Conservation (phyloP, 2,329 filamentous ascomycete species). For the Trichoderma lentiforme region DNA sequence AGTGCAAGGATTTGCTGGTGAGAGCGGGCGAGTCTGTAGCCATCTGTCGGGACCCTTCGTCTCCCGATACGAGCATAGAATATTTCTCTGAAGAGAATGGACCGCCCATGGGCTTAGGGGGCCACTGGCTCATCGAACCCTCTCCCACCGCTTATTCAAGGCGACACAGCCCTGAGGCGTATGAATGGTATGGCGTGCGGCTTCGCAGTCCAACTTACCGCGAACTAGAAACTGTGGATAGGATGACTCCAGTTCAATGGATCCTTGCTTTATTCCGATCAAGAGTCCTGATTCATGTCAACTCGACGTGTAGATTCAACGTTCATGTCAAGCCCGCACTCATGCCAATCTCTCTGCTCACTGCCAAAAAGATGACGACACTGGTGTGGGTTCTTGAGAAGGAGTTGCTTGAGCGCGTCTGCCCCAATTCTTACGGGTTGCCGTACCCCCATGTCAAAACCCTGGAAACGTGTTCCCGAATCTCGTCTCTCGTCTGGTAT, state of each 20-base stretch:
- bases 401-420: constrained; percentile 10
- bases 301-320: constrained; percentile 26
- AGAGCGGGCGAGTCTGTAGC: constrained; percentile 2
- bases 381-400: constrained; percentile 21
- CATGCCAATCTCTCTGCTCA: not conserved
- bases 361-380: constrained; percentile 19
- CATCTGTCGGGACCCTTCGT: constrained; percentile 12
- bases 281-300: constrained; percentile 24
- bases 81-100: not conserved
- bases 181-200: constrained; percentile 28
- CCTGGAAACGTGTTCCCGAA: not conserved
- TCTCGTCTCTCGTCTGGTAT: not conserved
- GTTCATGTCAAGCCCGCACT: constrained; percentile 4
- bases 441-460: not conserved
- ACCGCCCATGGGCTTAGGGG: not conserved
- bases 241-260: not conserved
- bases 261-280: constrained; percentile 18
- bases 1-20: not conserved
- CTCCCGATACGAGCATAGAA: not conserved
- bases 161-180: not conserved
- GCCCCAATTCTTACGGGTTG: not conserved
- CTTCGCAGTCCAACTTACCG: constrained; percentile 23
- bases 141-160: constrained; percentile 16
- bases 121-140: constrained; percentile 19
- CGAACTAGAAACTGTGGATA: not conserved